Percentiles rank a stretch among this genome's conserved stretches.
Conservation (phyloP, 2,329 filamentous ascomycete species). For the Cladosporium velox region DNA sequence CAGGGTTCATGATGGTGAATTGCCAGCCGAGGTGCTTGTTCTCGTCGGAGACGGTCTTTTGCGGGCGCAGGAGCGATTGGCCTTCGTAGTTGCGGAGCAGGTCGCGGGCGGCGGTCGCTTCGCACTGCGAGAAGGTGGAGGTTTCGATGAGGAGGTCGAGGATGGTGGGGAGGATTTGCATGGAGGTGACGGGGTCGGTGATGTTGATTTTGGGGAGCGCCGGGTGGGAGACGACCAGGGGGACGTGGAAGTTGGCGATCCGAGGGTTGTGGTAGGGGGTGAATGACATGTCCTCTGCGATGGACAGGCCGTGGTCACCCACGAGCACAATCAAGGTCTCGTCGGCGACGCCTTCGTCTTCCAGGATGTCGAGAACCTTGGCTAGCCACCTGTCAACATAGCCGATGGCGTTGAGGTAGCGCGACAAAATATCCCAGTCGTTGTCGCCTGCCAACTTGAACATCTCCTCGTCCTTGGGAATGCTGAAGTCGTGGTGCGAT, state of each 20-base stretch:
- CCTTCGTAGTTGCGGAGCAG: constrained; percentile 50
- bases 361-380: constrained; percentile 44
- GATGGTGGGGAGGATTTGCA: constrained; percentile 50
- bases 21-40: constrained; percentile 21
- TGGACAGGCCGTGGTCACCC: constrained; percentile 45
- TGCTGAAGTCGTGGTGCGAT: constrained; percentile 49
- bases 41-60: constrained; percentile 16
- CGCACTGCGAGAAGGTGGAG: constrained; percentile 40
- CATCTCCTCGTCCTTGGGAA: constrained; percentile 32
- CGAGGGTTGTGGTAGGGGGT: constrained; percentile 49
- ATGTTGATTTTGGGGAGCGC: constrained; percentile 46
- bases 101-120: constrained; percentile 40
- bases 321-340: constrained; percentile 51
- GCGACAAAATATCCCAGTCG: constrained; percentile 35
- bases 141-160: constrained; percentile 48
- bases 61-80: constrained; percentile 47
- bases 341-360: constrained; percentile 47
- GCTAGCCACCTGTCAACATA: constrained; percentile 45
- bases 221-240: constrained; percentile 49
- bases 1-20: constrained; percentile 21
- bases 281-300: constrained; percentile 43
- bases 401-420: constrained; percentile 47
- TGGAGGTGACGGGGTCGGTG: constrained; percentile 43
- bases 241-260: constrained; percentile 48
- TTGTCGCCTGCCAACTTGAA: constrained; percentile 10